phyloP scores from a whole-genome alignment of 208 protist genomes.

The Trypanosoma congolense region DNA sequence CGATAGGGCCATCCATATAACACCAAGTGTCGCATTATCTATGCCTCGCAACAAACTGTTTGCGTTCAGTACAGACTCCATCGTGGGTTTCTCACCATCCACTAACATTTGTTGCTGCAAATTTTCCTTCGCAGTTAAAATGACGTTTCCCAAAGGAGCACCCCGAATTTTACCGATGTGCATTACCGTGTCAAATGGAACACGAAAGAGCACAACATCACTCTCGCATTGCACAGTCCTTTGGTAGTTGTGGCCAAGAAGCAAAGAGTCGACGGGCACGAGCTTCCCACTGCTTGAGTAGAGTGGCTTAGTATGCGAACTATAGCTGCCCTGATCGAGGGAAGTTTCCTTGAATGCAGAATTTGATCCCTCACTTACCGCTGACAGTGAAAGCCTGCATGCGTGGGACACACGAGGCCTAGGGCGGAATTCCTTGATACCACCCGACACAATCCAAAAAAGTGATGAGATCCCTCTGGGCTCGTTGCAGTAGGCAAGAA shows the following conservation, averaged over 20 bases:
- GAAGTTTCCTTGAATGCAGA: neutral
- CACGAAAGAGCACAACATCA: slow-evolving; percentile 32
- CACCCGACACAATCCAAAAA: slow-evolving; percentile 62
- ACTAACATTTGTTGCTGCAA: slow-evolving; percentile 16
- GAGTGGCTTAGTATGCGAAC: slow-evolving; percentile 29
- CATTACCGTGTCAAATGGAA: slow-evolving; percentile 29
- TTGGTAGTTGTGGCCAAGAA: slow-evolving; percentile 37
- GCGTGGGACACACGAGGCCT: slow-evolving; percentile 37
- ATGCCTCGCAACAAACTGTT: slow-evolving; percentile 46
- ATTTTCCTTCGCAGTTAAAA: slow-evolving; percentile 29
- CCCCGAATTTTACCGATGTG: slow-evolving; percentile 12
- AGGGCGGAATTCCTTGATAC: slow-evolving; percentile 48
- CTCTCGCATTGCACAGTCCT: slow-evolving; percentile 54
- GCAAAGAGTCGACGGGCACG: slow-evolving; percentile 45
- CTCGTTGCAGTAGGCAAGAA: slow-evolving; percentile 42
- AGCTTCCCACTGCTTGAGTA: slow-evolving; percentile 45
- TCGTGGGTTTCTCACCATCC: slow-evolving; percentile 24
- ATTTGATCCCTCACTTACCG: neutral
- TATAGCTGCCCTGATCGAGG: neutral
- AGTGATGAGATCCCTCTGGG: slow-evolving; percentile 27
- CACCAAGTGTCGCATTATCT: slow-evolving; percentile 21
- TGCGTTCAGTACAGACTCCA: slow-evolving; percentile 25
- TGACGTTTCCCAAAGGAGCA: slow-evolving; percentile 12
- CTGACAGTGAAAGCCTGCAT: neutral
- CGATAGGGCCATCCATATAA: slow-evolving; percentile 37